phyloP scores from a whole-genome alignment of 148 eudicot genomes.

The Nepenthes mirabilis region DNA sequence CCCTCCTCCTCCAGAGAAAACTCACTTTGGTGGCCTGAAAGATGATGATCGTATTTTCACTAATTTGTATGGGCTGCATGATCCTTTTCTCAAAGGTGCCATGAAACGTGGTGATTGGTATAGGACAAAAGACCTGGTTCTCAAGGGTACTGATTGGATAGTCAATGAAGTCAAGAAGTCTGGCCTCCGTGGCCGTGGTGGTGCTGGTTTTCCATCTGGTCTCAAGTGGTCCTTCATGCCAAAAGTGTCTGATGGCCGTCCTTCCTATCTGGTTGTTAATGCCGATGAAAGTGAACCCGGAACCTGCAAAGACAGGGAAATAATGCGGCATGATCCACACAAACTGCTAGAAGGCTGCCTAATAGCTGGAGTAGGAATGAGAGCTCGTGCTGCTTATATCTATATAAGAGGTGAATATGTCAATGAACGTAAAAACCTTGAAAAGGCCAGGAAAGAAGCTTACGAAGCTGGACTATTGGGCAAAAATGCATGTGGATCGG shows the following conservation, averaged over 20 bases:
- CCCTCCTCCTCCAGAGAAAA: slow-evolving; percentile 95
- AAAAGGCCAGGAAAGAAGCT: slow-evolving; percentile 81
- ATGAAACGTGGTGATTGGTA: slow-evolving; percentile 96
- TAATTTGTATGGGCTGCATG: slow-evolving; percentile 73
- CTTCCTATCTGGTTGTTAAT: slow-evolving; percentile 90
- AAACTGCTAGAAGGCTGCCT: slow-evolving; percentile 82
- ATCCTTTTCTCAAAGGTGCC: slow-evolving; percentile 94
- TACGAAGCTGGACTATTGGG: slow-evolving; percentile 72
- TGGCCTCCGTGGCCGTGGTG: slow-evolving; percentile 97
- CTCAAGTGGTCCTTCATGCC: slow-evolving; percentile 99
- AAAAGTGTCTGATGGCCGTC: slow-evolving; percentile 79
- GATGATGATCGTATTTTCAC: slow-evolving; percentile 98
- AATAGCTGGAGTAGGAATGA: slow-evolving; percentile 89
- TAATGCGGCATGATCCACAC: slow-evolving; percentile 95
- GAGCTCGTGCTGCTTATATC: slow-evolving; percentile 87
- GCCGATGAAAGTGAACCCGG: slow-evolving; percentile 99
- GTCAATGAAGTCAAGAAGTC: slow-evolving; percentile 90
- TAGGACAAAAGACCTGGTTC: slow-evolving; percentile 85
- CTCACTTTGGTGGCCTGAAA: slow-evolving; percentile 89
- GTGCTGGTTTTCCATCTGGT: slow-evolving; percentile 97
- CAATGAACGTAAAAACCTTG: slow-evolving; percentile 65
- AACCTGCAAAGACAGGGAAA: slow-evolving; percentile 92
- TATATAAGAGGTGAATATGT: slow-evolving; percentile 93
- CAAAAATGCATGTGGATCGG: slow-evolving; percentile 90
- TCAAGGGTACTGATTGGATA: slow-evolving; percentile 90